phyloP scores from a whole-genome alignment of 371 early-diverging fungal species.

The Sporodiniella umbellata region DNA sequence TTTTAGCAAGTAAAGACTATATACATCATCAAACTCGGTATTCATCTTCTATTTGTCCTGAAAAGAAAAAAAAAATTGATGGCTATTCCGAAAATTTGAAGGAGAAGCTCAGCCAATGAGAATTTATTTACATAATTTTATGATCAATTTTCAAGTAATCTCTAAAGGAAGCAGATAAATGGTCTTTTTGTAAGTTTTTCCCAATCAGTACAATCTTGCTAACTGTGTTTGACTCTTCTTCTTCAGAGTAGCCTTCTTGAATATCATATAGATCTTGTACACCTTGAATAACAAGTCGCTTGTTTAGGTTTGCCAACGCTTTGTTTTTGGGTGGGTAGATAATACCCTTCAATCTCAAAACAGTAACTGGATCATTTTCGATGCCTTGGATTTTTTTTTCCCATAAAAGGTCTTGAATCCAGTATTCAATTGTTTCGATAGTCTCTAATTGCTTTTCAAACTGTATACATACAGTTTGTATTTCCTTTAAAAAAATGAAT shows the following conservation, averaged over 20 bases:
- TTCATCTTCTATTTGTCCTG: slow-evolving; percentile 27
- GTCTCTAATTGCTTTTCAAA: slow-evolving; percentile 34
- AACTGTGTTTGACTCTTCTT: slow-evolving; percentile 21
- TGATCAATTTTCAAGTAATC: slow-evolving; percentile 20
- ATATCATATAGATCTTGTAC: slow-evolving; percentile 92
- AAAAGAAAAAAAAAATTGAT: slow-evolving; percentile 2
- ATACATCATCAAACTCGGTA: slow-evolving; percentile 53
- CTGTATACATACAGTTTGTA: slow-evolving; percentile 53
- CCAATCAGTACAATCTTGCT: slow-evolving; percentile 78
- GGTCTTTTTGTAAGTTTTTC: slow-evolving; percentile 40
- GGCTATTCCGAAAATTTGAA: background rate
- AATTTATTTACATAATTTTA: slow-evolving; percentile 5
- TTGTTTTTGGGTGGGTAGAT: slow-evolving; percentile 48
- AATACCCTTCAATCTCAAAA: slow-evolving; percentile 86
- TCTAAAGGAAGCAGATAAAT: slow-evolving; percentile 40
- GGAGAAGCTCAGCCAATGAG: background rate
- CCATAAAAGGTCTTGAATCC: slow-evolving; percentile 93
- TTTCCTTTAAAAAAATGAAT: slow-evolving; percentile 26
- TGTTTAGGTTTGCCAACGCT: slow-evolving; percentile 13
- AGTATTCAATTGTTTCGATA: slow-evolving; percentile 62
- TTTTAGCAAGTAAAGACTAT: background rate
- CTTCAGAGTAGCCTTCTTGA: slow-evolving; percentile 55
- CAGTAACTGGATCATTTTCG: slow-evolving; percentile 36
- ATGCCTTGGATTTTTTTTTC: slow-evolving; percentile 62
- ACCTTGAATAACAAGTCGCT: slow-evolving; percentile 76